A percentile compares a stretch with the other conserved stretches of the same genome.
Evolutionary conservation across 768 basidiomycete species (phyloP).

Genomic region (Cubamyces lactineus): DNA sequence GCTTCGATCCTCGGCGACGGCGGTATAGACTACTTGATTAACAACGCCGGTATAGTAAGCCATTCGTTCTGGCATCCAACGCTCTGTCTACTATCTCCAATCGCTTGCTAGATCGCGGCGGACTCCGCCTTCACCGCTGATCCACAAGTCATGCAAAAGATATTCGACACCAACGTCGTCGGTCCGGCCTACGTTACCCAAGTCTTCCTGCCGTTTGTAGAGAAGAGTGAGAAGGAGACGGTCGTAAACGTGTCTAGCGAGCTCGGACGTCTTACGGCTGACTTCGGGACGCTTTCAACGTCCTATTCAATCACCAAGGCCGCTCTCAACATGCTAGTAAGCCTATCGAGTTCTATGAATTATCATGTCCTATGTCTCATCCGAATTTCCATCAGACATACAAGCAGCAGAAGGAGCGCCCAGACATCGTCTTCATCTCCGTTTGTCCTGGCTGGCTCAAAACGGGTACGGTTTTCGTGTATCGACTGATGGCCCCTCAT

Average conservation of each 20-base stretch:
- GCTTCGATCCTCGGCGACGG: conserved; percentile 31
- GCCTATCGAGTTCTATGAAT: not conserved
- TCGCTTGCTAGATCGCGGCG: not conserved
- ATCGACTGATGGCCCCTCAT: not conserved
- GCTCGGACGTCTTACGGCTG: not conserved
- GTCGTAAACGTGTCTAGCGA: conserved; percentile 21
- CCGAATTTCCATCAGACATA: conserved; percentile 14
- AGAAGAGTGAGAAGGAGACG: conserved; percentile 10
- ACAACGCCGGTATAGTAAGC: conserved; percentile 41
- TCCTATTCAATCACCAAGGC: conserved; percentile 19
- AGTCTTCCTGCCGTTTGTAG: conserved; percentile 9
- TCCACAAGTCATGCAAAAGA: not conserved
- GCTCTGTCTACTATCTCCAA: not conserved
- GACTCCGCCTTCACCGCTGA: conserved; percentile 10
- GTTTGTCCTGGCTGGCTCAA: conserved; percentile 25
- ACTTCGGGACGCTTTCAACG: not conserved
- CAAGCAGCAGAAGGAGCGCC: conserved; percentile 21
- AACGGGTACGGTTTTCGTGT: conserved; percentile 12
- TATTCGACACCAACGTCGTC: conserved; percentile 14
- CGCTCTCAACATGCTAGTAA: conserved; percentile 20
- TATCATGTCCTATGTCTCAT: not conserved
- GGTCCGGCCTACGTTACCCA: conserved; percentile 12
- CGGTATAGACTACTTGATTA: conserved; percentile 45
- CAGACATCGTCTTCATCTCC: conserved; percentile 18
- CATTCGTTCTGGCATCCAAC: too few relatives aligned